Percentiles rank a stretch among this genome's conserved stretches.
phyloP scores from a whole-genome alignment of 371 early-diverging fungal genomes.

The Zopfochytrium polystomum region DNA sequence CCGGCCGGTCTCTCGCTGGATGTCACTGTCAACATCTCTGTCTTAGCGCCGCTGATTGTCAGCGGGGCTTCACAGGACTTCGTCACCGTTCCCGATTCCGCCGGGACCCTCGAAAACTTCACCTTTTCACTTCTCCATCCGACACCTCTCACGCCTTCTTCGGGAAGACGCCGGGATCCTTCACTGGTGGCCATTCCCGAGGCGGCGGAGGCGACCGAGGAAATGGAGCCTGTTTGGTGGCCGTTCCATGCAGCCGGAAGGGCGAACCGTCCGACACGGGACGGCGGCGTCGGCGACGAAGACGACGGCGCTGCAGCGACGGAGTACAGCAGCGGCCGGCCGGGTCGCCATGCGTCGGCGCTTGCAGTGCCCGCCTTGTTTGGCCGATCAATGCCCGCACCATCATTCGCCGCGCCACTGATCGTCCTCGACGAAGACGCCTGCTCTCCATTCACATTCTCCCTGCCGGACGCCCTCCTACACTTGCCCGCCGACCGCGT shows the following conservation, averaged over 20 bases:
- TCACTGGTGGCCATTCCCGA: background rate
- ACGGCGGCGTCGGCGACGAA: background rate
- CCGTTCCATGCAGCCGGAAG: background rate
- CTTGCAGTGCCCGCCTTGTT: constrained; percentile 24
- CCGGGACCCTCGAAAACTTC: background rate
- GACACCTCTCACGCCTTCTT: background rate
- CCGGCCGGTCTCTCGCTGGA: constrained; percentile 18
- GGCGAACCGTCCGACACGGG: background rate
- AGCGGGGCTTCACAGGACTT: background rate
- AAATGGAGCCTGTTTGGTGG: background rate
- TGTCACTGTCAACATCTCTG: constrained; percentile 24
- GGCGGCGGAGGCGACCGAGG: background rate
- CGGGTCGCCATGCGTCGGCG: background rate
- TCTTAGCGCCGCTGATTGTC: background rate
- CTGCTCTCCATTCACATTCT: constrained; percentile 11
- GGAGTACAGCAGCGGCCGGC: background rate
- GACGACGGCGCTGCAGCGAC: background rate
- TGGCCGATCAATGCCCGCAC: constrained; percentile 8
- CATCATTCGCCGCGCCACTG: constrained; percentile 1
- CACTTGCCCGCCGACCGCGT: background rate
- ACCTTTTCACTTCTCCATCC: background rate
- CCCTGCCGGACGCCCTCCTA: constrained; percentile 2
- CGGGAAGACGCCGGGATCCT: background rate
- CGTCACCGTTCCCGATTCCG: background rate
- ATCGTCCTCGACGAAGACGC: constrained; percentile 17